Conservation (phyloP, 2,329 filamentous ascomycete species). For the Fusarium pseudonygamai region DNA sequence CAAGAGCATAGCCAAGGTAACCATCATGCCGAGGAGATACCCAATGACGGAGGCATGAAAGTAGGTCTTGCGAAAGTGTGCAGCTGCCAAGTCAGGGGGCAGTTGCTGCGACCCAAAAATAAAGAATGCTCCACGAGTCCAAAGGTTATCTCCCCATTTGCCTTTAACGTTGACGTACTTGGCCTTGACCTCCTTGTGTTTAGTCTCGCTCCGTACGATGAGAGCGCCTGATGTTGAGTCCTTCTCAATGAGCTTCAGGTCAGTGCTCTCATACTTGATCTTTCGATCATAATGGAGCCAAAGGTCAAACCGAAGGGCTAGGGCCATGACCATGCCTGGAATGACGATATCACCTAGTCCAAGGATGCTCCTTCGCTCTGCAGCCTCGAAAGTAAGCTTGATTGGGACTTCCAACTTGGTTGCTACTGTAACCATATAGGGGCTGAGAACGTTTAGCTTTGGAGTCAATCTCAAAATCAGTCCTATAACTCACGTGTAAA, state of each 20-base stretch:
- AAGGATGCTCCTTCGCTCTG: constrained; percentile 80
- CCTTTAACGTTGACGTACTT: constrained; percentile 70
- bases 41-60: constrained; percentile 81
- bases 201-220: constrained; percentile 49
- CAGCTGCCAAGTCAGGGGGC: constrained; percentile 50
- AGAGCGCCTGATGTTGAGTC: constrained; percentile 47
- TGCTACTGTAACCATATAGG: constrained; percentile 87
- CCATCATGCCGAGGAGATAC: constrained; percentile 80
- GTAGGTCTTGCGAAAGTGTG: constrained; percentile 81
- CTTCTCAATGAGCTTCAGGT: constrained; percentile 48
- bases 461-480: not conserved
- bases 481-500: constrained; percentile 71
- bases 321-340: constrained; percentile 87
- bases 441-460: constrained; percentile 56
- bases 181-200: constrained; percentile 60
- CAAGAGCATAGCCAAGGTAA: constrained; percentile 80
- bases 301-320: constrained; percentile 91
- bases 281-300: constrained; percentile 82
- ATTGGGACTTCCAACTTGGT: constrained; percentile 91
- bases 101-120: constrained; percentile 36
- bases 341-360: constrained; percentile 95
- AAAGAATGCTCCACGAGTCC: constrained; percentile 62
- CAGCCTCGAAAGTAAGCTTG: constrained; percentile 80
- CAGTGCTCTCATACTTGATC: constrained; percentile 57
- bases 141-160: constrained; percentile 85